phyloP scores from a whole-genome alignment of 441 rosid genomes.

The Euphorbia schlechtendalii region DNA sequence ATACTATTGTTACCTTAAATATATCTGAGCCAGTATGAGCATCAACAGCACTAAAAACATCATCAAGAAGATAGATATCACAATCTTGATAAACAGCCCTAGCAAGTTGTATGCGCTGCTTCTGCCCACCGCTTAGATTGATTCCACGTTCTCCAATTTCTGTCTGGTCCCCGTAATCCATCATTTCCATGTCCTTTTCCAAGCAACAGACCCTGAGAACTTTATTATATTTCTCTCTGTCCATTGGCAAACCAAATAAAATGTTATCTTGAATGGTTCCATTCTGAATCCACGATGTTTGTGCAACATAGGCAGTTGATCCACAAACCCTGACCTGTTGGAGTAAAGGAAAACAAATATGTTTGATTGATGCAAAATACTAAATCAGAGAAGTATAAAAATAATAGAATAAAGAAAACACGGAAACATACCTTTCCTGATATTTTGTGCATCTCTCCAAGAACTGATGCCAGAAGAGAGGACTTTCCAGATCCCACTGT shows the following conservation, averaged over 20 bases:
- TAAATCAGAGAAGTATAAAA: neutral
- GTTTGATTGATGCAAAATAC: neutral
- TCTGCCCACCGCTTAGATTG: conserved; percentile 95
- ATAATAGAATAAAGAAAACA: neutral
- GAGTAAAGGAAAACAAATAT: neutral
- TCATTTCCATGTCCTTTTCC: conserved; percentile 82
- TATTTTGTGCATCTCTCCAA: conserved; percentile 92
- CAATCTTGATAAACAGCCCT: conserved; percentile 92
- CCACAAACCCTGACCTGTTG: conserved; percentile 71
- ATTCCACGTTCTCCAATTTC: conserved; percentile 97
- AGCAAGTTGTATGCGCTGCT: conserved; percentile 88
- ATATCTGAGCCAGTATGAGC: conserved; percentile 93
- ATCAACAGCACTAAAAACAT: conserved; percentile 94
- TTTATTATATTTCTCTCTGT: conserved; percentile 47
- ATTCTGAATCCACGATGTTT: conserved; percentile 92
- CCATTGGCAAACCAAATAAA: conserved; percentile 77
- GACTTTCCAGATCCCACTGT: conserved; percentile 92
- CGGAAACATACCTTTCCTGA: conserved; percentile 51
- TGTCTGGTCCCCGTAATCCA: conserved; percentile 92
- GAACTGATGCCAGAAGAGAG: conserved; percentile 70
- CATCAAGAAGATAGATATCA: conserved; percentile 86
- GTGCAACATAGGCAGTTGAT: conserved; percentile 81
- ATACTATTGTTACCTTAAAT: conserved; percentile 49
- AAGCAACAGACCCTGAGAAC: conserved; percentile 67
- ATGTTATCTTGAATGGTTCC: conserved; percentile 87